Evolutionary conservation across 768 basidiomycete species (phyloP).

Genomic region (Coprinopsis marcescibilis): DNA sequence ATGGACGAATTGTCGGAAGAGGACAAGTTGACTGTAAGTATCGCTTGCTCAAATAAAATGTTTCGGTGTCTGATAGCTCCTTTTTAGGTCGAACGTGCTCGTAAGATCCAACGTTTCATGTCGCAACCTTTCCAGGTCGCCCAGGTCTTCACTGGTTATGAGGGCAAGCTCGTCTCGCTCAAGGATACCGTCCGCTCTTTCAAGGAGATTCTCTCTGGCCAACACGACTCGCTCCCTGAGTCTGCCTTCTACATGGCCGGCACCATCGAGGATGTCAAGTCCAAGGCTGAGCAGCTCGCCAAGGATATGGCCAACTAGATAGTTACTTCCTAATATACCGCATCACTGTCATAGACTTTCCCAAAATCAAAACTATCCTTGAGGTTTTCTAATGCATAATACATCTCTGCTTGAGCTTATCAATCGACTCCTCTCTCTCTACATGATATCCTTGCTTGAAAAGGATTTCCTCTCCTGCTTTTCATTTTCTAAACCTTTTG

Average conservation of each 20-base stretch:
- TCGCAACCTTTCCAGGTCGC: slow-evolving; percentile 99
- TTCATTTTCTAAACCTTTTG: too few species aligned
- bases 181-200: slow-evolving; percentile 97
- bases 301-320: slow-evolving; percentile 78
- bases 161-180: slow-evolving; percentile 93
- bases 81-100: slow-evolving; percentile 88
- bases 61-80: background rate
- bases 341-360: slow-evolving; percentile 11
- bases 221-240: slow-evolving; percentile 88
- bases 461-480: too few species aligned
- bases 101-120: slow-evolving; percentile 99
- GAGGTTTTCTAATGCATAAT: slow-evolving; percentile 3
- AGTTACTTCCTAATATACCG: slow-evolving; percentile 7
- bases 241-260: slow-evolving; percentile 99
- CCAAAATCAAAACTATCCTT: slow-evolving; percentile 12
- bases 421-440: too few species aligned
- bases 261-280: slow-evolving; percentile 94
- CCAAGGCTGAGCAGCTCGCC: slow-evolving; percentile 95
- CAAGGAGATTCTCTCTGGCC: slow-evolving; percentile 93
- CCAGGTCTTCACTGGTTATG: slow-evolving; percentile 99
- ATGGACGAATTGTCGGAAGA: slow-evolving; percentile 99
- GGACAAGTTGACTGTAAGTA: slow-evolving; percentile 92
- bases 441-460: too few species aligned
- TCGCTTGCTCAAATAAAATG: background rate
- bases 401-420: too few species aligned